Conservation (phyloP, 2,329 filamentous ascomycete genomes). For the Fusarium chlamydosporum region DNA sequence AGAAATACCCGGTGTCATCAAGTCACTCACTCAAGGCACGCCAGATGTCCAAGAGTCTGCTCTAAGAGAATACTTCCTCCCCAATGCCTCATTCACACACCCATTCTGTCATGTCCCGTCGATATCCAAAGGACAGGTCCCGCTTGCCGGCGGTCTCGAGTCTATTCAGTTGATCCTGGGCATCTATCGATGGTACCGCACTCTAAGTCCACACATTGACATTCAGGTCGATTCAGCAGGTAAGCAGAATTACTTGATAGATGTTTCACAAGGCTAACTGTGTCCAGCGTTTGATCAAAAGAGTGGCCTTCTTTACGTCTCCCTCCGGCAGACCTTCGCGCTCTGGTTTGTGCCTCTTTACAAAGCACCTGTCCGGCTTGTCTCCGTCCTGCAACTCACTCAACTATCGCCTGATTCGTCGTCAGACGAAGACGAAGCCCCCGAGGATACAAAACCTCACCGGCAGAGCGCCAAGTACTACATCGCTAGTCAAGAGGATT, state of each 20-base stretch:
- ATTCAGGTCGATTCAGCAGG: conserved; percentile 73
- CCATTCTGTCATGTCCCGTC: conserved; percentile 80
- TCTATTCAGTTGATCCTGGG: conserved; percentile 76
- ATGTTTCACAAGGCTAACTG: background rate
- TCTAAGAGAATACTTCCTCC: conserved; percentile 80
- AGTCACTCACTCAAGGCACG: conserved; percentile 75
- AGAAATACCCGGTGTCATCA: conserved; percentile 77
- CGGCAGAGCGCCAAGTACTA: conserved; percentile 67
- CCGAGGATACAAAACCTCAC: conserved; percentile 31
- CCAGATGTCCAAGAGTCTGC: conserved; percentile 75
- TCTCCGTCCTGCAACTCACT: conserved; percentile 75
- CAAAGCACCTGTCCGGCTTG: conserved; percentile 75
- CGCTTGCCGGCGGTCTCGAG: conserved; percentile 62
- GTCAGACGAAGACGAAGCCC: conserved; percentile 35
- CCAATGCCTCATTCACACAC: conserved; percentile 80
- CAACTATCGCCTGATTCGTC: conserved; percentile 56
- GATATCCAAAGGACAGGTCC: conserved; percentile 61
- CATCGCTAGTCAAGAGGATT: conserved; percentile 82
- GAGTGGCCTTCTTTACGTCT: conserved; percentile 78
- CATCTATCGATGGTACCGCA: conserved; percentile 88
- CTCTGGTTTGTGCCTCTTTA: conserved; percentile 85
- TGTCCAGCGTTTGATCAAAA: conserved; percentile 74
- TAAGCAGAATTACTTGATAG: conserved; percentile 48
- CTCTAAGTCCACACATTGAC: conserved; percentile 80
- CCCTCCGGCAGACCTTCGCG: conserved; percentile 80